Conservation (phyloP, 129 eudicot species). For the Ambrosia artemisiifolia region DNA sequence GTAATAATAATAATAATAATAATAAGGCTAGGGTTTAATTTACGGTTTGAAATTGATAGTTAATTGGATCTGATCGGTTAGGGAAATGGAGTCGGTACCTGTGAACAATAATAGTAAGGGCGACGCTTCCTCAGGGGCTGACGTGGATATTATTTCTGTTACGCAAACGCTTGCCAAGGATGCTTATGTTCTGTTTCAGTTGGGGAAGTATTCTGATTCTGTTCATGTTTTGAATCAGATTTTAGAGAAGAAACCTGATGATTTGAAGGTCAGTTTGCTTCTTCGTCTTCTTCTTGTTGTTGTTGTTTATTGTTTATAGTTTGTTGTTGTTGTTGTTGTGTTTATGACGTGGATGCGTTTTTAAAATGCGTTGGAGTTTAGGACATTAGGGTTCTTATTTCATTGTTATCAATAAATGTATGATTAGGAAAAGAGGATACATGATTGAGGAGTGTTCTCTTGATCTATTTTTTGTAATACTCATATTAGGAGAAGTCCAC, state of each 20-base stretch:
- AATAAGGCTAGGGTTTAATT: constrained; percentile 33
- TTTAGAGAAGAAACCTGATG: constrained; percentile 52
- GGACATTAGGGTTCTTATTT: constrained; percentile 12
- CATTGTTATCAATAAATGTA: neutral
- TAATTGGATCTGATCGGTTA: constrained; percentile 35
- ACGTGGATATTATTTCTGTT: constrained; percentile 52
- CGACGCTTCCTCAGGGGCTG: constrained; percentile 39
- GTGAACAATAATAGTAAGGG: constrained; percentile 32
- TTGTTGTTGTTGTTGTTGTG: no score
- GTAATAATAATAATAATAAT: no score
- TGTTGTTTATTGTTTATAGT: no score
- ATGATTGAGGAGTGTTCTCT: neutral
- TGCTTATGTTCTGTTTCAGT: constrained; percentile 65
- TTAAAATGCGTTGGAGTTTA: constrained; percentile 7
- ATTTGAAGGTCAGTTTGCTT: constrained; percentile 61
- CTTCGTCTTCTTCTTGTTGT: no score
- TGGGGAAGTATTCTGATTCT: constrained; percentile 68
- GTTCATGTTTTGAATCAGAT: constrained; percentile 64
- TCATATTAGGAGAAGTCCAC: neutral
- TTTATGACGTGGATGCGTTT: neutral
- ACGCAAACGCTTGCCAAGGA: constrained; percentile 70
- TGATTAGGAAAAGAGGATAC: neutral
- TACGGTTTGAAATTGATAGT: neutral
- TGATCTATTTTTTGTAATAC: neutral
- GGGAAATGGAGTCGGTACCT: constrained; percentile 48